phyloP scores from a whole-genome alignment of 257 asterid species.

The Nicotiana obtusifolia region DNA sequence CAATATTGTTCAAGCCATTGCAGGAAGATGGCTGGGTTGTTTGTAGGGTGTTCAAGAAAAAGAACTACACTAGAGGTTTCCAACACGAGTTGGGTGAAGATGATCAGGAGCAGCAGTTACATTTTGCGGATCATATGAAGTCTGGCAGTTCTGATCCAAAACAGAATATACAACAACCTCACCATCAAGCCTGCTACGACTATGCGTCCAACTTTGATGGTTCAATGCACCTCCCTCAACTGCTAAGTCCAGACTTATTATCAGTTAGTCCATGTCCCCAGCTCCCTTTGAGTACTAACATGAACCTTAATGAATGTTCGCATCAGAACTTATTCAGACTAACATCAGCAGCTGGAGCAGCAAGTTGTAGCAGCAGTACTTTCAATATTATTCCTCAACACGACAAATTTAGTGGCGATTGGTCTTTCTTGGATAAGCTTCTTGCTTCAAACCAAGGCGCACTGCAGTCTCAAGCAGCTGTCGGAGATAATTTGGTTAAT shows the following conservation, averaged over 20 bases:
- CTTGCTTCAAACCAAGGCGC: conserved; percentile 41
- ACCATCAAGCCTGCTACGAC: not conserved
- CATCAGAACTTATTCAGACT: conserved; percentile 41
- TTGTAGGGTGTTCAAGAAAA: conserved; percentile 80
- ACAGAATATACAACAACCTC: conserved; percentile 20
- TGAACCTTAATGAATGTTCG: conserved; percentile 27
- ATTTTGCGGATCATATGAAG: conserved; percentile 14
- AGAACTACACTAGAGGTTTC: conserved; percentile 44
- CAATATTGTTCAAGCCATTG: not conserved
- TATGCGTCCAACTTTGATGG: conserved; percentile 18
- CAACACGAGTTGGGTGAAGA: conserved; percentile 24
- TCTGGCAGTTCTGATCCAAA: conserved; percentile 16
- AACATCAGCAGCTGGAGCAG: conserved; percentile 27
- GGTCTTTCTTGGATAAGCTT: conserved; percentile 71
- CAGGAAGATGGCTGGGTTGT: conserved; percentile 93
- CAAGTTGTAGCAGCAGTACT: conserved; percentile 9
- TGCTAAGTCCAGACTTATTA: conserved; percentile 43
- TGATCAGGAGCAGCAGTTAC: conserved; percentile 28
- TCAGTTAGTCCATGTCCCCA: conserved; percentile 25
- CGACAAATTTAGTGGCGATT: conserved; percentile 46
- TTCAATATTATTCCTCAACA: conserved; percentile 15
- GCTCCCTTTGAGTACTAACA: conserved; percentile 17
- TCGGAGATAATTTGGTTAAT: not conserved
- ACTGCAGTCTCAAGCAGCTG: not conserved
- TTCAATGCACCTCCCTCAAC: conserved; percentile 52